Percentiles rank a stretch among this genome's conserved stretches.
Conservation (phyloP, 164 flowering plant genomes). For the Aristolochia fimbriata region DNA sequence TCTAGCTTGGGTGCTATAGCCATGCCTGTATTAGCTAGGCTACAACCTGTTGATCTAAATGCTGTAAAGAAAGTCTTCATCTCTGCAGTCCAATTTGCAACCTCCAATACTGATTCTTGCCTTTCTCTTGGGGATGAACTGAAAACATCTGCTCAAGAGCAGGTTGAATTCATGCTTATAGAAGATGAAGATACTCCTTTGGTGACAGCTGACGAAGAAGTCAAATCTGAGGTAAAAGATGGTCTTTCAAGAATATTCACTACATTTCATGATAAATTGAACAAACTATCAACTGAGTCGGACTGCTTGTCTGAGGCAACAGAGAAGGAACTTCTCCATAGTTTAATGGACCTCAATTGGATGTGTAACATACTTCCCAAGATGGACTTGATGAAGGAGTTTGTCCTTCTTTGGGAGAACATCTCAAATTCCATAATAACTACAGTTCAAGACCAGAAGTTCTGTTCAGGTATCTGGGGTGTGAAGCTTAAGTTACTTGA, state of each 20-base stretch:
- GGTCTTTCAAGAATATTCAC: constrained; percentile 41
- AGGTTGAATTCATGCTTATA: constrained; percentile 81
- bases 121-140: constrained; percentile 60
- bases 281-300: constrained; percentile 28
- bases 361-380: constrained; percentile 55
- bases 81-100: constrained; percentile 71
- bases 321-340: constrained; percentile 31
- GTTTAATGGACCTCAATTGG: constrained; percentile 65
- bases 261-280: constrained; percentile 31
- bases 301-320: constrained; percentile 12
- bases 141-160: constrained; percentile 78
- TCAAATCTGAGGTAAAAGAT: constrained; percentile 41
- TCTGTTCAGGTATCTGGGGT: constrained; percentile 47
- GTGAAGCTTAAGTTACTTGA: constrained; percentile 59
- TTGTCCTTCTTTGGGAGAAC: constrained; percentile 57
- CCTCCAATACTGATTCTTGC: constrained; percentile 30
- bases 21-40: constrained; percentile 47
- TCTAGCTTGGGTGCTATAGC: constrained; percentile 37
- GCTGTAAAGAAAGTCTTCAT: constrained; percentile 57
- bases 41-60: constrained; percentile 40
- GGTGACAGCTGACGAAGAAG: constrained; percentile 53
- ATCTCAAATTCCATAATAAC: constrained; percentile 34
- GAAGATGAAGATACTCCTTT: constrained; percentile 60
- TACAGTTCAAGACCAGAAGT: constrained; percentile 38
- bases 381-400: constrained; percentile 70